Conservation (phyloP, 2,329 filamentous ascomycete species). For the Pseudocercospora crystallina region DNA sequence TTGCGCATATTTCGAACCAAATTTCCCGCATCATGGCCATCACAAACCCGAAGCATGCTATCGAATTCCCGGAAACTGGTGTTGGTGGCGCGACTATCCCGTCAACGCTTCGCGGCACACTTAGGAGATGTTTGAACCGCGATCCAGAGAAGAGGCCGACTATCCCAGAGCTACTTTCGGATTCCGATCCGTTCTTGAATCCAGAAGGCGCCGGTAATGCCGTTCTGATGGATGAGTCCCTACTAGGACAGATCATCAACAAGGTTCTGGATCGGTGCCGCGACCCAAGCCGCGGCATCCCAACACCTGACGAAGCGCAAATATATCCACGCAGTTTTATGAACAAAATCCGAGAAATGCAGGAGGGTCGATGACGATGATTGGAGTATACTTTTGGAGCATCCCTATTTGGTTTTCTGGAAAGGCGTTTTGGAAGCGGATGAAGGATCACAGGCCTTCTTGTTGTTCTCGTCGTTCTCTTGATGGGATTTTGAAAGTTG, state of each 20-base stretch:
- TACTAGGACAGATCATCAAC: constrained; percentile 59
- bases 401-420: neutral
- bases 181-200: constrained; percentile 58
- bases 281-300: constrained; percentile 51
- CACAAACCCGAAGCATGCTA: constrained; percentile 71
- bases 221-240: constrained; percentile 56
- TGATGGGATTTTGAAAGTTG: too few species aligned
- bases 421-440: neutral
- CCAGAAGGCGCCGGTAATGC: constrained; percentile 52
- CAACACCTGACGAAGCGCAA: constrained; percentile 56
- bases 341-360: constrained; percentile 47
- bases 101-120: constrained; percentile 54
- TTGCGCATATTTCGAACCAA: constrained; percentile 85
- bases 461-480: neutral
- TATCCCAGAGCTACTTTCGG: constrained; percentile 55
- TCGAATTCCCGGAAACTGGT: constrained; percentile 70
- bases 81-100: constrained; percentile 63
- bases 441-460: neutral
- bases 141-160: constrained; percentile 58
- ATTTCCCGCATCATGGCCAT: constrained; percentile 85
- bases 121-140: constrained; percentile 59
- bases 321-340: constrained; percentile 50
- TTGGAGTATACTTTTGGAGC: constrained; percentile 8
- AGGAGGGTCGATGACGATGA: constrained; percentile 30
- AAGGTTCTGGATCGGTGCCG: constrained; percentile 61